These are phyloP conservation scores for Zygosaccharomyces gambellarensis DNA, from an alignment of 805 yeast species.

Conservation along the genomic window DNA sequence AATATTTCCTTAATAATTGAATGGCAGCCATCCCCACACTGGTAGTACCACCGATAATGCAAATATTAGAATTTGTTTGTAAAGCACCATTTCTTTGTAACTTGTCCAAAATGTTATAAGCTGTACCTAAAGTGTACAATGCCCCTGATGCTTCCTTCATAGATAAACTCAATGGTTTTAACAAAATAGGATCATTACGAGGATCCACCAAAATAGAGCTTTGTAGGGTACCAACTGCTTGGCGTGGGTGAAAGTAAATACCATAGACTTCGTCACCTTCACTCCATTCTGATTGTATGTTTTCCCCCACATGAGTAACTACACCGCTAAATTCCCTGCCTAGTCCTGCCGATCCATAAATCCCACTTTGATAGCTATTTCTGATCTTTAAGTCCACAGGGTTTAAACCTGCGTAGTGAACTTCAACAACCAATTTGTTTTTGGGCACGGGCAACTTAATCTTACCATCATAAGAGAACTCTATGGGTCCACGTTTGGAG, in stretches of 20 bases:
- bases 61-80: constrained; percentile 44
- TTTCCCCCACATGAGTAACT: constrained; percentile 50
- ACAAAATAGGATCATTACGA: constrained; percentile 42
- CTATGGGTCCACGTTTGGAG: constrained; percentile 36
- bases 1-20: constrained; percentile 52
- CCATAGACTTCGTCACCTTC: constrained; percentile 69
- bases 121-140: constrained; percentile 60
- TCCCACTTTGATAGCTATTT: constrained; percentile 48
- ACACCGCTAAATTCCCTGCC: constrained; percentile 70
- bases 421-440: constrained; percentile 51
- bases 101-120: constrained; percentile 42
- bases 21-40: constrained; percentile 62
- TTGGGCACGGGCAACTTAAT: constrained; percentile 46
- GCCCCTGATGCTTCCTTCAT: constrained; percentile 58
- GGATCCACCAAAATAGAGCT: constrained; percentile 55
- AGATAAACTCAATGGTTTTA: constrained; percentile 45
- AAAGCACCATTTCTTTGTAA: constrained; percentile 24
- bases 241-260: constrained; percentile 45
- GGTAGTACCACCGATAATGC: constrained; percentile 74
- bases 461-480: constrained; percentile 50
- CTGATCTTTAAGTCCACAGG: constrained; percentile 62
- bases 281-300: constrained; percentile 36
- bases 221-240: constrained; percentile 53
- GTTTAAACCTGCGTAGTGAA: constrained; percentile 55
- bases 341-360: constrained; percentile 54